Conservation (phyloP, 208 protist genomes). For the Leishmania lainsoni region DNA sequence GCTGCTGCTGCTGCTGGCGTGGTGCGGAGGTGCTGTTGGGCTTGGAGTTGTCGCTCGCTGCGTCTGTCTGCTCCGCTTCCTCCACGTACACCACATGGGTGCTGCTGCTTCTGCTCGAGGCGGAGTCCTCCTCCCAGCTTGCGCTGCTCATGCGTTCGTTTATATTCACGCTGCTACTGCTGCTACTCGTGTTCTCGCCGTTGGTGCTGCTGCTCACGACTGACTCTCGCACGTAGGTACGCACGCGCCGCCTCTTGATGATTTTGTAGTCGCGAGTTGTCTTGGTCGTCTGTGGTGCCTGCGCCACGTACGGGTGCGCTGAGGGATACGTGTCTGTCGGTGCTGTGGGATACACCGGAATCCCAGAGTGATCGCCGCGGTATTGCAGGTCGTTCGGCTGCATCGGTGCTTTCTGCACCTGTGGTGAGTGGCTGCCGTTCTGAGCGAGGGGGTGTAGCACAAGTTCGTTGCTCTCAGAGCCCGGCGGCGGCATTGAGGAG, state of each 20-base stretch:
- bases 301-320: slow-evolving; percentile 1
- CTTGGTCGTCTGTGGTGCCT: slow-evolving; percentile 9
- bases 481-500: neutral
- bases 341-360: slow-evolving; percentile 11
- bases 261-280: slow-evolving; percentile 22
- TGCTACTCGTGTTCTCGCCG: neutral
- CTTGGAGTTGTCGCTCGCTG: neutral
- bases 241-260: slow-evolving; percentile 22
- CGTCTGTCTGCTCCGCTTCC: slow-evolving; percentile 3
- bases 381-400: slow-evolving; percentile 11
- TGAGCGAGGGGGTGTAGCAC: neutral
- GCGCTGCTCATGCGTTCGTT: neutral
- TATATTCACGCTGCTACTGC: neutral
- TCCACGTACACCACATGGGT: neutral
- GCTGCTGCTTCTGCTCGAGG: neutral
- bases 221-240: slow-evolving; percentile 24
- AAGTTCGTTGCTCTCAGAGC: slow-evolving; percentile 4
- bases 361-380: slow-evolving; percentile 3
- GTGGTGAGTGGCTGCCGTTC: neutral
- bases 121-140: slow-evolving; percentile 6
- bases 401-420: neutral
- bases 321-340: slow-evolving; percentile 4
- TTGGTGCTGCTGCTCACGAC: neutral
- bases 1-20: neutral
- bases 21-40: neutral